phyloP scores from a whole-genome alignment of 2,329 filamentous ascomycete species.

The Pseudogymnoascus sp. region DNA sequence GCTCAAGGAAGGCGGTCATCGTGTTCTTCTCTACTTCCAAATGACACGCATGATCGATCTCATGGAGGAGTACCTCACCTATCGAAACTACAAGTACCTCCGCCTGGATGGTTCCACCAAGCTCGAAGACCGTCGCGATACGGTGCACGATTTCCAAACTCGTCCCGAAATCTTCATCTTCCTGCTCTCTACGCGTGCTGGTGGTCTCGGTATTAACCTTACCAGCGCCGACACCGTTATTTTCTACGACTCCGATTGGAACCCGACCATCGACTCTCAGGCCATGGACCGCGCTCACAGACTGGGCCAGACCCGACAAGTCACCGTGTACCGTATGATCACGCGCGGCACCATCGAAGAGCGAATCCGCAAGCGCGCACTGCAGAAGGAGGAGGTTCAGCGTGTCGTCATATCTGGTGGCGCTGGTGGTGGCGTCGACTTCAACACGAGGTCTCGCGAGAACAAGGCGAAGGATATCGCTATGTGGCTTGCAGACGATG shows the following conservation, averaged over 20 bases:
- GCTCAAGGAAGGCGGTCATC: slow-evolving; percentile 86
- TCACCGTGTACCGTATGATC: slow-evolving; percentile 95
- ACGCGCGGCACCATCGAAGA: slow-evolving; percentile 96
- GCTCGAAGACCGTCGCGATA: slow-evolving; percentile 91
- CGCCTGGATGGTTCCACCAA: slow-evolving; percentile 95
- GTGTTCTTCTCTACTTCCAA: slow-evolving; percentile 97
- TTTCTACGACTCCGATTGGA: slow-evolving; percentile 99
- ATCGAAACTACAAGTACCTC: slow-evolving; percentile 98
- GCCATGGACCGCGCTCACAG: slow-evolving; percentile 99
- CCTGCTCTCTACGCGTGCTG: slow-evolving; percentile 87
- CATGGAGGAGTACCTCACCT: slow-evolving; percentile 98
- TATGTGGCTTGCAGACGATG: slow-evolving; percentile 96
- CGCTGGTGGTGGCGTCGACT: slow-evolving; percentile 77
- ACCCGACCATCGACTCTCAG: slow-evolving; percentile 96
- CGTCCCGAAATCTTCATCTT: slow-evolving; percentile 95
- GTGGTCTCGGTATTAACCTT: slow-evolving; percentile 95
- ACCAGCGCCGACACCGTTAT: slow-evolving; percentile 97
- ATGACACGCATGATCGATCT: slow-evolving; percentile 99
- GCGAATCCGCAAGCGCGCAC: slow-evolving; percentile 88
- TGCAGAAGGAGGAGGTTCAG: slow-evolving; percentile 98
- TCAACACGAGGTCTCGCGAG: slow-evolving; percentile 84
- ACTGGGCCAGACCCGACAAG: slow-evolving; percentile 89
- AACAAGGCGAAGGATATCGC: slow-evolving; percentile 97
- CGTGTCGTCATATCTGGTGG: slow-evolving; percentile 93
- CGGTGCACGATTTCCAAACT: slow-evolving; percentile 93